Evolutionary conservation across 164 flowering plant genomes (phyloP), one percentile per base, ranked within the genome.

Genomic region (Annona cherimola): DNA sequence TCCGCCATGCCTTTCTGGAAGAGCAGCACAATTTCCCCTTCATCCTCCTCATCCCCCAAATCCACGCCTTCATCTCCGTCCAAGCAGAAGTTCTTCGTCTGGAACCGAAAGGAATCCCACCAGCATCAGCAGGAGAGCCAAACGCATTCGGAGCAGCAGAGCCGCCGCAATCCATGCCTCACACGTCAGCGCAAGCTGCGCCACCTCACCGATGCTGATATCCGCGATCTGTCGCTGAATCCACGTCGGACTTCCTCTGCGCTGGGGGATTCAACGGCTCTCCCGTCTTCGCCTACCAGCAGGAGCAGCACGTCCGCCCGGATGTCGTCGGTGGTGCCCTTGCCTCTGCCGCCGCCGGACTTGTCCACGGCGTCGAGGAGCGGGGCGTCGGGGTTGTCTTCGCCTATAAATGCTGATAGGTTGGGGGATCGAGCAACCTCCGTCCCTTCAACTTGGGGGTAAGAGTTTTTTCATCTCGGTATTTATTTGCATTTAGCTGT

Each of bases 1-100:
- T 41, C 64, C 35, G 77, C 69, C 20, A 86, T 86, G 89, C 79
- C 72, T 76, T 84, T 86, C 87, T 76, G 77, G 55, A 83, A 73
- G 43, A 74, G 66, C 20, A 74, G 66, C 20, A 45, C 74, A 4
- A 73, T 79, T 35, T 71, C 82, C 14, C 61, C 80, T 4, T 59
- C 85, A 14, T 65, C 81, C 1, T 69, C 72, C 71, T n/a, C 60
- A 14, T 64, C 67, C 44, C 67, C 67, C 42, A 59, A 64, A 64
- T 64, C 67, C 45, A 26, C 71, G 26, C 71, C 66, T 41, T 11
- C 71, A 1, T 65, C 63, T 40, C 74, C 74, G 4, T 14, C 76
- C 55, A 73, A 60, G 26, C 59, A 61, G 42, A 73, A 8, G 20
- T 71, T 68, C 54, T 39, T 19, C 60, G 1, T 75, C 41, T 67